Evolutionary conservation across 768 basidiomycete species (phyloP), one percentile per base, ranked within the genome.

Genomic region (Amanita molliuscula): DNA sequence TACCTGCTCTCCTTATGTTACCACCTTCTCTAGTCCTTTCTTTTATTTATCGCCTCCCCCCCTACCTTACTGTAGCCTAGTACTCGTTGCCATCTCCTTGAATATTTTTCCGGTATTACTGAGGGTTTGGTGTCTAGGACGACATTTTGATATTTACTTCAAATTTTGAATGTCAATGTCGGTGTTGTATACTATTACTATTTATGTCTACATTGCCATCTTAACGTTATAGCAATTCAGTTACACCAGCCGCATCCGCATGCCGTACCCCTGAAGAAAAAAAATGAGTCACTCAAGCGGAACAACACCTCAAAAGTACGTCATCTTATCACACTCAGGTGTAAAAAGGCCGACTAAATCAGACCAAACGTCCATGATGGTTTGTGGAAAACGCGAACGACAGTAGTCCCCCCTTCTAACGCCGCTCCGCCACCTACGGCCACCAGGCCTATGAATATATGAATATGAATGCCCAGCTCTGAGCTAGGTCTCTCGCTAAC

Each of bases 61-160:
- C 21, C 21, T 48, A 48, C 20, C 6, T 8, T 48, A 48, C 23
- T 48, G 35, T 48, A 48, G 47, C 38, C 36, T 48, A 35, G 6
- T 35, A 48, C 23, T 37, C 21, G 13, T 48, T n/a, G 15, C 34
- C 11, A 23, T 13, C 11, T 26, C 9, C 23, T 26, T 18, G 34
- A 15, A 23, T 20, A 41, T 11, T 13, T 23, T 28, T 6, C 3
- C 20, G 20, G 25, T 10, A 34, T 4, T 44, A 11, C 4, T 16
- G 21, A 43, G 20, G 13, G 18, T 16, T 15, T 45, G 7, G 11
- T 18, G 7, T 33, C 31, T 13, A 28, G 10, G 18, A 36, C 31
- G 23, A 21, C 23, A 25, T 10, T 37, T 20, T 36, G 46, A 42
- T 42, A 26, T 23, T 2, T 3, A 18, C 10, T 9, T 21, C 7